Conservation (phyloP, 2,329 filamentous ascomycete genomes). For the Diaporthe sp. region DNA sequence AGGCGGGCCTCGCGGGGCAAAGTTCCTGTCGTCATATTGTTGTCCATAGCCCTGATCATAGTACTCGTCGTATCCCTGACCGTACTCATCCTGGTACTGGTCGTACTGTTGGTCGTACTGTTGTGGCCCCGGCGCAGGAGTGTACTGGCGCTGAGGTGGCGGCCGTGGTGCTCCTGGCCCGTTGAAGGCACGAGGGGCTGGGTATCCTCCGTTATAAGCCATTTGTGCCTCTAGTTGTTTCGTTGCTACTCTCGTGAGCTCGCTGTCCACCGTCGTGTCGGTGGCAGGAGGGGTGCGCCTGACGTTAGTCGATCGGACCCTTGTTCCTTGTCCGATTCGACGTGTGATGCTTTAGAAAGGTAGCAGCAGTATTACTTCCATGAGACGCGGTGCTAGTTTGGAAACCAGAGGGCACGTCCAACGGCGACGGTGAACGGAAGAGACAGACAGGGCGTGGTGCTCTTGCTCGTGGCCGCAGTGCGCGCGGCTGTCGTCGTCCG, state of each 20-base stretch:
- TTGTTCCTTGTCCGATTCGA: slow-evolving; percentile 12
- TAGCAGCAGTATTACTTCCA: slow-evolving; percentile 14
- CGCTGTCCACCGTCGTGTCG: background rate
- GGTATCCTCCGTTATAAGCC: slow-evolving; percentile 66
- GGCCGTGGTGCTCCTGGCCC: slow-evolving; percentile 60
- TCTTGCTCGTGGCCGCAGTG: slow-evolving; percentile 6
- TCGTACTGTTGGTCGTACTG: slow-evolving; percentile 60
- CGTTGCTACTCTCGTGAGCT: slow-evolving; percentile 32
- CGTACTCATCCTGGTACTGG: slow-evolving; percentile 61
- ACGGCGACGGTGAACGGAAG: background rate
- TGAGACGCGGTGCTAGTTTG: slow-evolving; percentile 3
- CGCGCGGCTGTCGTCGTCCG: background rate
- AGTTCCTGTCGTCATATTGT: slow-evolving; percentile 61
- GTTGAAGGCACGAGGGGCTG: slow-evolving; percentile 61
- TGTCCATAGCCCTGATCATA: slow-evolving; percentile 54
- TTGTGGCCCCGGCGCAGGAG: slow-evolving; percentile 48
- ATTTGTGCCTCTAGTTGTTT: slow-evolving; percentile 49
- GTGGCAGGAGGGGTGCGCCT: background rate
- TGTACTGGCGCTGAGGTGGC: slow-evolving; percentile 54
- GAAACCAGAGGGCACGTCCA: background rate
- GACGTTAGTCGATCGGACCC: background rate
- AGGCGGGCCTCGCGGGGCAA: slow-evolving; percentile 58
- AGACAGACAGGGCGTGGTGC: background rate
- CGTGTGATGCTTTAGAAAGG: background rate
- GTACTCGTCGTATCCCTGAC: slow-evolving; percentile 60